Percentiles rank a stretch among this genome's conserved stretches.
Conservation (phyloP, 1,139 yeast genomes). For the Yamadazyma oceani region DNA sequence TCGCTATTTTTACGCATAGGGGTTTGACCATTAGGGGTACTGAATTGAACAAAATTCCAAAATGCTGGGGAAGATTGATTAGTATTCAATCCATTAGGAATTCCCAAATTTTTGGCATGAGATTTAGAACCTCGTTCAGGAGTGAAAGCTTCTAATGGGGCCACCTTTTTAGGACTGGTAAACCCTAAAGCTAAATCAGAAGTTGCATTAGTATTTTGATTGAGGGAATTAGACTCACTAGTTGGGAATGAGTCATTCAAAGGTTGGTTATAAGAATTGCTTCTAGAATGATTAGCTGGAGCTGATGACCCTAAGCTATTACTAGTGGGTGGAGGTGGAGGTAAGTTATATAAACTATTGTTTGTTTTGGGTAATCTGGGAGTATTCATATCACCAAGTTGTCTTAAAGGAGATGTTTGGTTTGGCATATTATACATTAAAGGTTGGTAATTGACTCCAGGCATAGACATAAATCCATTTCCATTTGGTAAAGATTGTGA, state of each 20-base stretch:
- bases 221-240: constrained; percentile 7
- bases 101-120: constrained; percentile 18
- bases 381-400: constrained; percentile 25
- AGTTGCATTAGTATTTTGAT: constrained; percentile 20
- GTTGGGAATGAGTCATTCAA: constrained; percentile 15
- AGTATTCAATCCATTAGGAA: constrained; percentile 26
- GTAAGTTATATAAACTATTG: constrained; percentile 31
- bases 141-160: constrained; percentile 77
- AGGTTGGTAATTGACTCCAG: constrained; percentile 12
- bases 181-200: constrained; percentile 40
- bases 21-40: constrained; percentile 61
- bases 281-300: constrained; percentile 24
- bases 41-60: constrained; percentile 77
- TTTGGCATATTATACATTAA: constrained; percentile 16
- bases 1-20: constrained; percentile 42
- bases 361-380: constrained; percentile 40
- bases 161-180: constrained; percentile 55
- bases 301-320: constrained; percentile 15
- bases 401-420: constrained; percentile 34
- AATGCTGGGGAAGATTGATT: constrained; percentile 68
- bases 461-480: constrained; percentile 5
- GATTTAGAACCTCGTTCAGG: constrained; percentile 70
- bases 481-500: constrained; percentile 3
- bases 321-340: constrained; percentile 30
- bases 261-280: constrained; percentile 28